Conservation (phyloP, 306 rosid species). For the Comarum palustre region DNA sequence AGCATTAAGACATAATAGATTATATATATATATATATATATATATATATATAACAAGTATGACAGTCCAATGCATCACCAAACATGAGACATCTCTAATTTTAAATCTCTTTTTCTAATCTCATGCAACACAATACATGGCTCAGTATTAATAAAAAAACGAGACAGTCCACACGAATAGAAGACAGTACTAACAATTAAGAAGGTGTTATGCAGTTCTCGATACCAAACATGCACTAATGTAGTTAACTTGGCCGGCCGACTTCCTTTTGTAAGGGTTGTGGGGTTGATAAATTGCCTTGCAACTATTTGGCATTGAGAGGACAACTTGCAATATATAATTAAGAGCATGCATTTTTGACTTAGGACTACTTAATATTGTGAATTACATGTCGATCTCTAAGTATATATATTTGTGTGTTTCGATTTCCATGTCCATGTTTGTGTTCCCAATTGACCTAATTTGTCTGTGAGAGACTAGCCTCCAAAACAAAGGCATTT, state of each 20-base stretch:
- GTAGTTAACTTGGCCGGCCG: slow-evolving; percentile 10
- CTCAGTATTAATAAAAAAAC: too few relatives aligned
- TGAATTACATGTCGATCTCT: not conserved
- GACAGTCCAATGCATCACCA: too few relatives aligned
- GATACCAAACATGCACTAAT: too few relatives aligned
- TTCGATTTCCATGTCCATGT: not conserved
- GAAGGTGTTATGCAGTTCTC: too few relatives aligned
- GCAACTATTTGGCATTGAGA: slow-evolving; percentile 28
- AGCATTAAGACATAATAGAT: too few relatives aligned
- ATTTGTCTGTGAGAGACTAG: not conserved
- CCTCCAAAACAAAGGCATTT: slow-evolving; percentile 7
- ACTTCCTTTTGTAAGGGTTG: slow-evolving; percentile 12
- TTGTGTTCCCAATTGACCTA: not conserved
- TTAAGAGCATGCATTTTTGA: slow-evolving; percentile 4
- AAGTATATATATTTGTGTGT: not conserved
- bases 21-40: too few relatives aligned
- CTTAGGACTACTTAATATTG: not conserved
- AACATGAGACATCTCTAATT: too few relatives aligned
- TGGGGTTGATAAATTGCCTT: not conserved
- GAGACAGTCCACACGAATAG: too few relatives aligned
- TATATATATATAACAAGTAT: too few relatives aligned
- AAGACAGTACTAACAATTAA: too few relatives aligned
- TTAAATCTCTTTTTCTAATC: too few relatives aligned
- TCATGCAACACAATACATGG: too few relatives aligned
- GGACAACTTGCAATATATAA: not conserved